These are phyloP conservation scores for Sporothrix globosa DNA, from an alignment of 2,329 filamentous ascomycete genomes.

Conservation along the genomic window DNA sequence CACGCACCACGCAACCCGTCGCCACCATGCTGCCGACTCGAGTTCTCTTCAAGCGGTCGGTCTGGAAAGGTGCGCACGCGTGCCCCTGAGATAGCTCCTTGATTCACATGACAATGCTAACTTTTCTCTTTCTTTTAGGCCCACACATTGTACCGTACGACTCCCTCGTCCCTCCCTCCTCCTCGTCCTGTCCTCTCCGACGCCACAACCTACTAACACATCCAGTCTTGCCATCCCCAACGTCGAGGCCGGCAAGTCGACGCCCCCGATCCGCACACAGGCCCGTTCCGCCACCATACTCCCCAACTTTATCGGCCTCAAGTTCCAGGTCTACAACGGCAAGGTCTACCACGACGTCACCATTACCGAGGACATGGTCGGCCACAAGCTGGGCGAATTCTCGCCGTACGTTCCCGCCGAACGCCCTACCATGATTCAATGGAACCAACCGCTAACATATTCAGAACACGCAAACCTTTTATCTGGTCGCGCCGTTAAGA, in stretches of 20 bases:
- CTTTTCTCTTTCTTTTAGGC: slow-evolving; percentile 43
- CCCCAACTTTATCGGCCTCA: slow-evolving; percentile 86
- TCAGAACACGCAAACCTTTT: slow-evolving; percentile 62
- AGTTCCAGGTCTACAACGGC: slow-evolving; percentile 90
- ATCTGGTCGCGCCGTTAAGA: slow-evolving; percentile 49
- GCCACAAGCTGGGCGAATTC: slow-evolving; percentile 92
- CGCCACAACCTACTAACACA: slow-evolving; percentile 16
- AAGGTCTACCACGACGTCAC: slow-evolving; percentile 80
- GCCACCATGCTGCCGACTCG: slow-evolving; percentile 68
- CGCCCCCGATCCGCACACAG: slow-evolving; percentile 79
- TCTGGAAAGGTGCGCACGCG: slow-evolving; percentile 76
- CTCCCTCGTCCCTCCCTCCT: background rate
- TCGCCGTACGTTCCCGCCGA: slow-evolving; percentile 66
- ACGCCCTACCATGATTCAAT: no score
- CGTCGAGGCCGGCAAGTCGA: slow-evolving; percentile 62
- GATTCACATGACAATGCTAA: slow-evolving; percentile 35
- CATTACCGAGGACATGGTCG: slow-evolving; percentile 95
- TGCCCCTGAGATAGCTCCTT: background rate
- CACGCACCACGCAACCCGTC: slow-evolving; percentile 9
- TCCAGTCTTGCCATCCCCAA: slow-evolving; percentile 65
- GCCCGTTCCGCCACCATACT: slow-evolving; percentile 87
- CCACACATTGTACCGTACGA: slow-evolving; percentile 60
- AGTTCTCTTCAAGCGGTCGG: slow-evolving; percentile 71
- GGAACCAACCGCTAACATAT: slow-evolving; percentile 14
- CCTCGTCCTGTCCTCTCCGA: slow-evolving; percentile 13